phyloP scores from a whole-genome alignment of 2,329 filamentous ascomycete genomes.

The Cytospora chrysosperma region DNA sequence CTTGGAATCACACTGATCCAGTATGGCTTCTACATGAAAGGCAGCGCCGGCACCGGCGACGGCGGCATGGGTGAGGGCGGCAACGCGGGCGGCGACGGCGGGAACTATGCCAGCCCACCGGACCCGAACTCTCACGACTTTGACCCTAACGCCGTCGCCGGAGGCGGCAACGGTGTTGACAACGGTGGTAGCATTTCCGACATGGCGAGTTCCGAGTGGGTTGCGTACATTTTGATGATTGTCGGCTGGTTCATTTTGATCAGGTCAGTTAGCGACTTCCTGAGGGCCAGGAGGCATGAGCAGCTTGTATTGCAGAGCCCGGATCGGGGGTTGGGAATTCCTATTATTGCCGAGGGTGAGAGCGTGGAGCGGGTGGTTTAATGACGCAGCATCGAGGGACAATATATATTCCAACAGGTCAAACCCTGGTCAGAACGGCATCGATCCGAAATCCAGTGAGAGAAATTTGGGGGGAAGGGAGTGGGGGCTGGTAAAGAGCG shows the following conservation, averaged over 20 bases:
- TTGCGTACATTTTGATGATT: slow-evolving; percentile 92
- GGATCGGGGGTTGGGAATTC: slow-evolving; percentile 78
- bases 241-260: slow-evolving; percentile 98
- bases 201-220: slow-evolving; percentile 77
- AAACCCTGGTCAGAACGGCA: not conserved
- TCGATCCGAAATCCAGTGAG: not conserved
- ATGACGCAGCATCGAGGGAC: not conserved
- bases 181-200: slow-evolving; percentile 47
- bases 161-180: slow-evolving; percentile 34
- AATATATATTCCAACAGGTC: not conserved
- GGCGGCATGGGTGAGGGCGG: slow-evolving; percentile 40
- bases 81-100: slow-evolving; percentile 42
- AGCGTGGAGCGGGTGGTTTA: slow-evolving; percentile 73
- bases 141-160: slow-evolving; percentile 66
- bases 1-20: slow-evolving; percentile 94
- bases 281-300: slow-evolving; percentile 85
- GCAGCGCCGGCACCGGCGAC: slow-evolving; percentile 39
- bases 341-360: slow-evolving; percentile 86
- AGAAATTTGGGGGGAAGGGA: not conserved
- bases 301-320: slow-evolving; percentile 91
- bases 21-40: slow-evolving; percentile 95
- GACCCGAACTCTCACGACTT: slow-evolving; percentile 93
- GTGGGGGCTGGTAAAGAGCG: not conserved
- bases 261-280: slow-evolving; percentile 85
- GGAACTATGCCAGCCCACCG: slow-evolving; percentile 66